Percentiles rank a stretch among this genome's conserved stretches.
These are phyloP conservation scores for Fonsecaea monophora DNA, from an alignment of 2,329 filamentous ascomycete genomes.

Conservation along the genomic window DNA sequence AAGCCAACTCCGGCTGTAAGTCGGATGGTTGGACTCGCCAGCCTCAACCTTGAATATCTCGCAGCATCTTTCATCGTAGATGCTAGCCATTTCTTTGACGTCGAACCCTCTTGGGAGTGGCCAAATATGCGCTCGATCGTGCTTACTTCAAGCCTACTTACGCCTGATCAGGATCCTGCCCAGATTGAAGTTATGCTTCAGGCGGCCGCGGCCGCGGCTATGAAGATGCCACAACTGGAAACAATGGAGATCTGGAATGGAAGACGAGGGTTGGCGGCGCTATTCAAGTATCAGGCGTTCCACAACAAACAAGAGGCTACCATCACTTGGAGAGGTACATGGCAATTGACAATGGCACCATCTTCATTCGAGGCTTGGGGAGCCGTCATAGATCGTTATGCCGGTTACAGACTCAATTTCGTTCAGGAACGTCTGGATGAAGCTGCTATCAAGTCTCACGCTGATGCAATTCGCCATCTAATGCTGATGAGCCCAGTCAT, in stretches of 20 bases:
- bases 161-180: not conserved
- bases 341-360: no score
- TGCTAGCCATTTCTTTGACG: slow-evolving; percentile 45
- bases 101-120: slow-evolving; percentile 42
- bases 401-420: slow-evolving; percentile 10
- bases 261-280: slow-evolving; percentile 40
- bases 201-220: slow-evolving; percentile 40
- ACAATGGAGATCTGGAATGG: slow-evolving; percentile 48
- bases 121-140: slow-evolving; percentile 43
- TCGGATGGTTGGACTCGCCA: slow-evolving; percentile 39
- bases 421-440: slow-evolving; percentile 20
- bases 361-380: no score
- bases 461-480: slow-evolving; percentile 44
- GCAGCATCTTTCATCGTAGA: slow-evolving; percentile 46
- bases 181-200: slow-evolving; percentile 30
- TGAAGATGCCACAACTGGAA: slow-evolving; percentile 41
- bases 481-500: slow-evolving; percentile 42
- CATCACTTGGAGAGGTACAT: no score
- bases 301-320: no score
- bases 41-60: slow-evolving; percentile 42
- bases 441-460: slow-evolving; percentile 39
- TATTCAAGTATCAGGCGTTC: slow-evolving; percentile 10
- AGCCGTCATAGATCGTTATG: no score
- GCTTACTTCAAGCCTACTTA: slow-evolving; percentile 45
- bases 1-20: slow-evolving; percentile 35